Percentiles rank a stretch among this genome's conserved stretches.
Evolutionary conservation across 106 monocot genomes (phyloP).

Genomic region (Hemerocallis citrina): DNA sequence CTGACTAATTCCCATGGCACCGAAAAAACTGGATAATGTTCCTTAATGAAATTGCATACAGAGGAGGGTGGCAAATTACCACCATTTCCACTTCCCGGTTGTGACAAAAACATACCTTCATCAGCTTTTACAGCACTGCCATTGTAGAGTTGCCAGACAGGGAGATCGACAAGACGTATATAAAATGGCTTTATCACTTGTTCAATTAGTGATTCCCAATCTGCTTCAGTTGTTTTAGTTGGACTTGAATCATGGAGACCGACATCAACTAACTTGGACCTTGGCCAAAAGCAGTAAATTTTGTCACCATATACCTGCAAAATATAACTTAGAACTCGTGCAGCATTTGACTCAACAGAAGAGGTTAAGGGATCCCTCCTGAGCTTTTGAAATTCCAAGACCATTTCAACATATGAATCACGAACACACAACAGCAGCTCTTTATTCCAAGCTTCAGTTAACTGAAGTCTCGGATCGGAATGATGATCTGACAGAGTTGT

Average conservation of each 20-base stretch:
- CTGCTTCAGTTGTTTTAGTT: conserved; percentile 33
- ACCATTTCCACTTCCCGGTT: conserved; percentile 28
- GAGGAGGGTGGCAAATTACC: conserved; percentile 53
- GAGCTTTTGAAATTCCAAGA: conserved; percentile 83
- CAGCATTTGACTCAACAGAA: conserved; percentile 39
- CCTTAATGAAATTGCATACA: conserved; percentile 93
- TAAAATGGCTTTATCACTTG: conserved; percentile 94
- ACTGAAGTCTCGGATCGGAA: conserved; percentile 18
- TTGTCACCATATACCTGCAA: conserved; percentile 71
- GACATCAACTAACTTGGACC: conserved; percentile 33
- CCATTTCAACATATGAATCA: conserved; percentile 91
- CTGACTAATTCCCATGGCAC: conserved; percentile 86
- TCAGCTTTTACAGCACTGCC: conserved; percentile 90
- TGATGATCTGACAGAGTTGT: conserved; percentile 10
- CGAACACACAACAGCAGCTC: conserved; percentile 77
- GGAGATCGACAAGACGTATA: conserved; percentile 81
- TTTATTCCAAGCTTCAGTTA: conserved; percentile 86
- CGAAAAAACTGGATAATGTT: conserved; percentile 96
- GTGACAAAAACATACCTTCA: conserved; percentile 94
- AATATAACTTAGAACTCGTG: conserved; percentile 47
- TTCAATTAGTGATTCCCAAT: conserved; percentile 77
- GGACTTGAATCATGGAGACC: conserved; percentile 4
- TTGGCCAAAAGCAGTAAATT: conserved; percentile 93
- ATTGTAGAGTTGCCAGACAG: conserved; percentile 90
- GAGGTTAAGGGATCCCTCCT: conserved; percentile 51